Evolutionary conservation across 768 basidiomycete species (phyloP).

Genomic region (Crepidotus variabilis): DNA sequence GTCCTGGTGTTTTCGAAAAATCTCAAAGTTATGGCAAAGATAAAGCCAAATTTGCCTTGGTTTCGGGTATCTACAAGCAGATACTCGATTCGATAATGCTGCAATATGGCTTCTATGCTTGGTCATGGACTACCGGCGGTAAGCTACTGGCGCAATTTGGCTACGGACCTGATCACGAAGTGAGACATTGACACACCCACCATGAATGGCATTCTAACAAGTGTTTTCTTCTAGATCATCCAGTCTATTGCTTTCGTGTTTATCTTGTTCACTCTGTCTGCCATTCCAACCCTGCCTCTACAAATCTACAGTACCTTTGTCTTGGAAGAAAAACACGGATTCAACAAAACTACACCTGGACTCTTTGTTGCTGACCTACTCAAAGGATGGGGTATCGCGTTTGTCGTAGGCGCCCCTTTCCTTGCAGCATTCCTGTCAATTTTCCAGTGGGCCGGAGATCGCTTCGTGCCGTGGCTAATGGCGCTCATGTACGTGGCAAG

Average conservation of each 20-base stretch:
- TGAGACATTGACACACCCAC: constrained; percentile 22
- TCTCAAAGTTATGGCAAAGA: constrained; percentile 82
- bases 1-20: constrained; percentile 71
- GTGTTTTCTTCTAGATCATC: constrained; percentile 49
- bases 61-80: constrained; percentile 75
- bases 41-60: constrained; percentile 80
- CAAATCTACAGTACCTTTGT: constrained; percentile 88
- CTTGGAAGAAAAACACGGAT: constrained; percentile 92
- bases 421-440: constrained; percentile 83
- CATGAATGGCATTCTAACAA: not conserved
- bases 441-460: constrained; percentile 90
- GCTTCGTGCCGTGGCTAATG: constrained; percentile 93
- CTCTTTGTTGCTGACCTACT: constrained; percentile 78
- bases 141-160: constrained; percentile 46
- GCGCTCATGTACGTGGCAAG: constrained; percentile 70
- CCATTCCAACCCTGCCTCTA: constrained; percentile 70
- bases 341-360: constrained; percentile 86
- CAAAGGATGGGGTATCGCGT: constrained; percentile 73
- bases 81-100: constrained; percentile 65
- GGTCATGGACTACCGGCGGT: constrained; percentile 75
- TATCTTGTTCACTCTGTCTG: constrained; percentile 60
- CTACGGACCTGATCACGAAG: constrained; percentile 72
- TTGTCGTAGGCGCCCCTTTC: constrained; percentile 79
- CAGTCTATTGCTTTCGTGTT: constrained; percentile 81
- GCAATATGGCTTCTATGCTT: constrained; percentile 75